Conservation (phyloP, 345 rosid genomes). For the Moricandia arvensis region DNA sequence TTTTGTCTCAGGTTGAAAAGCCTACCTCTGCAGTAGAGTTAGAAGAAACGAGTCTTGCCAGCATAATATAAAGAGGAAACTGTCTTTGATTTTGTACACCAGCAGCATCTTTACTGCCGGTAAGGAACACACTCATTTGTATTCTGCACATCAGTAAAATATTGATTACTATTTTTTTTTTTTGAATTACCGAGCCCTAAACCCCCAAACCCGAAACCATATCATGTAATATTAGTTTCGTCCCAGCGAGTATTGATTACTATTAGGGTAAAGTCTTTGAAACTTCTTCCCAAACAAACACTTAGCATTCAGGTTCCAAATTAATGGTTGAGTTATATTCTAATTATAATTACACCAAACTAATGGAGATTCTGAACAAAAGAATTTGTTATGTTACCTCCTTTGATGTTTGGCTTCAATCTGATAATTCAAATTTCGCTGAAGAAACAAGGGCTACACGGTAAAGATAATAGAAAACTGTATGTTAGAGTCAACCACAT, state of each 20-base stretch:
- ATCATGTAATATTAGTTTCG: too few relatives aligned
- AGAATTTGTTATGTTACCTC: slow-evolving; percentile 46
- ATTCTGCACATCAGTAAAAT: slow-evolving; percentile 51
- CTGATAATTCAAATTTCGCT: slow-evolving; percentile 82
- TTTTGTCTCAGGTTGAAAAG: not conserved
- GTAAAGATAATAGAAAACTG: not conserved
- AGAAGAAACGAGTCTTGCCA: slow-evolving; percentile 75
- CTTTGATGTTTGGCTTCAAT: slow-evolving; percentile 73
- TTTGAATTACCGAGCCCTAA: too few relatives aligned
- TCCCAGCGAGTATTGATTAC: slow-evolving; percentile 1
- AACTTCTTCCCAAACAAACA: not conserved
- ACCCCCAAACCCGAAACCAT: too few relatives aligned
- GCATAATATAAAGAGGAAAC: slow-evolving; percentile 72
- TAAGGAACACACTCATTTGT: slow-evolving; percentile 64
- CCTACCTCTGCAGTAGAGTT: slow-evolving; percentile 61
- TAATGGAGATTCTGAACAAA: not conserved
- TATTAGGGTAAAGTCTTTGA: not conserved
- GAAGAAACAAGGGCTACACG: slow-evolving; percentile 77
- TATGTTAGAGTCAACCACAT: slow-evolving; percentile 7
- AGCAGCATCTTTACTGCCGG: slow-evolving; percentile 46
- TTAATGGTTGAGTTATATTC: not conserved
- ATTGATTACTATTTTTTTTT: slow-evolving; percentile 2
- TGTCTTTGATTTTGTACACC: slow-evolving; percentile 45
- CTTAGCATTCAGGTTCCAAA: not conserved
- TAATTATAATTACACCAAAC: not conserved